Evolutionary conservation across 2,329 filamentous ascomycete genomes (phyloP).

Genomic region (Penicillium occitanis): DNA sequence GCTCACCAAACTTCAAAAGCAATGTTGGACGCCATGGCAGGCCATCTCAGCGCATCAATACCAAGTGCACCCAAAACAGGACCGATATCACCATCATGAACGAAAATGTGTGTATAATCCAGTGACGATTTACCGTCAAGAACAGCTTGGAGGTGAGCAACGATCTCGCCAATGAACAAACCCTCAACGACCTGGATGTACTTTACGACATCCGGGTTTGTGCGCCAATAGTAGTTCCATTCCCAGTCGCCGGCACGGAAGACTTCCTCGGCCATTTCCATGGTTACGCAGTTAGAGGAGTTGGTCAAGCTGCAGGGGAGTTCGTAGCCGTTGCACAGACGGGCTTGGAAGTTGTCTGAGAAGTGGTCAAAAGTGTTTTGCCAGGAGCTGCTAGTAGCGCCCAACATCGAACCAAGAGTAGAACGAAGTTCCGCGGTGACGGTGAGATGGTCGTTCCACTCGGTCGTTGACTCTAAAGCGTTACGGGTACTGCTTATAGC

Average conservation of each 20-base stretch:
- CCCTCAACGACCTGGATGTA: slow-evolving; percentile 42
- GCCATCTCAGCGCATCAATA: slow-evolving; percentile 40
- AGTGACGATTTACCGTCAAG: slow-evolving; percentile 25
- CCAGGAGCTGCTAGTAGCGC: slow-evolving; percentile 33
- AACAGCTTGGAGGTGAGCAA: slow-evolving; percentile 34
- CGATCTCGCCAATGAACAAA: slow-evolving; percentile 40
- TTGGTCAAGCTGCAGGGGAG: slow-evolving; percentile 36
- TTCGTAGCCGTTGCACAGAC: slow-evolving; percentile 42
- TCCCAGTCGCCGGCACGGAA: slow-evolving; percentile 46
- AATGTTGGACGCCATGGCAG: slow-evolving; percentile 42
- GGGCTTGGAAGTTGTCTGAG: slow-evolving; percentile 43
- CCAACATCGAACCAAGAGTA: slow-evolving; percentile 34
- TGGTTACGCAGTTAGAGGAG: slow-evolving; percentile 33
- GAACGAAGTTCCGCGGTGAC: slow-evolving; percentile 34
- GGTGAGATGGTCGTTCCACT: slow-evolving; percentile 39
- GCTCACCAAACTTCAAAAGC: slow-evolving; percentile 42
- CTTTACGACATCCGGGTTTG: slow-evolving; percentile 33
- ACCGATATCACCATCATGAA: slow-evolving; percentile 43
- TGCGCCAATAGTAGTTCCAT: slow-evolving; percentile 44
- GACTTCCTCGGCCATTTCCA: slow-evolving; percentile 35
- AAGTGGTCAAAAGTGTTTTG: slow-evolving; percentile 41
- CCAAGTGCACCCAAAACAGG: slow-evolving; percentile 38
- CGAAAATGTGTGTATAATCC: slow-evolving; percentile 38
- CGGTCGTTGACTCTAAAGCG: slow-evolving; percentile 30
- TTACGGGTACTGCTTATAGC: slow-evolving; percentile 28